Evolutionary conservation across 805 yeast species (phyloP).

Genomic region (Hanseniaspora clermontiae): DNA sequence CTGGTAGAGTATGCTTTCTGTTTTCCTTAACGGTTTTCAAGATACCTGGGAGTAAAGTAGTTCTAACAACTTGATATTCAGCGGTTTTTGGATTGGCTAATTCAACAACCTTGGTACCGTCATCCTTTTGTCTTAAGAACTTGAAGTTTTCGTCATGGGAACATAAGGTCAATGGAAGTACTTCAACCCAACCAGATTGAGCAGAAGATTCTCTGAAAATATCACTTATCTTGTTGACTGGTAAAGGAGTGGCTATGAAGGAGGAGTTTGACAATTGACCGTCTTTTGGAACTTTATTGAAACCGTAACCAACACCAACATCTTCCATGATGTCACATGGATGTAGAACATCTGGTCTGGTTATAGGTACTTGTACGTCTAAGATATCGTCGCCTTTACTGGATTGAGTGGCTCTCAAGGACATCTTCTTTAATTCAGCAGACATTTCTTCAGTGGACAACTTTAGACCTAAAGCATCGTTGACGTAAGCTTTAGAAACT

Average conservation of each 20-base stretch:
- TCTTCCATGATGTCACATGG: conserved; percentile 98
- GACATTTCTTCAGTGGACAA: conserved; percentile 56
- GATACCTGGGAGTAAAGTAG: conserved; percentile 85
- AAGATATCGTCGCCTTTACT: conserved; percentile 31
- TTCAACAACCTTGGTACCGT: conserved; percentile 66
- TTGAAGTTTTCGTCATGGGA: conserved; percentile 95
- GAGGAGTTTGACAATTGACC: conserved; percentile 65
- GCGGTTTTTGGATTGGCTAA: conserved; percentile 92
- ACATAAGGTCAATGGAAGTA: conserved; percentile 85
- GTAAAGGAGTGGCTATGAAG: conserved; percentile 72
- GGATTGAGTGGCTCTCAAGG: conserved; percentile 51
- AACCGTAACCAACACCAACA: conserved; percentile 93
- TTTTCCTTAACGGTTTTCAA: conserved; percentile 91
- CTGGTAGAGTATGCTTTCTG: conserved; percentile 88
- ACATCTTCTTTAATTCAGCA: conserved; percentile 64
- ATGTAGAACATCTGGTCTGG: conserved; percentile 91
- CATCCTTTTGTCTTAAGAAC: conserved; percentile 64
- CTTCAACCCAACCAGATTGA: conserved; percentile 93
- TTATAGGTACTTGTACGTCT: conserved; percentile 66
- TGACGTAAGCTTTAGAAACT: conserved; percentile 74
- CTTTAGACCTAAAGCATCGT: conserved; percentile 81
- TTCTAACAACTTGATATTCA: conserved; percentile 96
- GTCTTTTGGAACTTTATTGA: conserved; percentile 71
- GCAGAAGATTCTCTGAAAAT: conserved; percentile 82
- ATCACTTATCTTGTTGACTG: conserved; percentile 81